phyloP scores from a whole-genome alignment of 2,329 filamentous ascomycete species.

The Pseudodiploospora longispora region DNA sequence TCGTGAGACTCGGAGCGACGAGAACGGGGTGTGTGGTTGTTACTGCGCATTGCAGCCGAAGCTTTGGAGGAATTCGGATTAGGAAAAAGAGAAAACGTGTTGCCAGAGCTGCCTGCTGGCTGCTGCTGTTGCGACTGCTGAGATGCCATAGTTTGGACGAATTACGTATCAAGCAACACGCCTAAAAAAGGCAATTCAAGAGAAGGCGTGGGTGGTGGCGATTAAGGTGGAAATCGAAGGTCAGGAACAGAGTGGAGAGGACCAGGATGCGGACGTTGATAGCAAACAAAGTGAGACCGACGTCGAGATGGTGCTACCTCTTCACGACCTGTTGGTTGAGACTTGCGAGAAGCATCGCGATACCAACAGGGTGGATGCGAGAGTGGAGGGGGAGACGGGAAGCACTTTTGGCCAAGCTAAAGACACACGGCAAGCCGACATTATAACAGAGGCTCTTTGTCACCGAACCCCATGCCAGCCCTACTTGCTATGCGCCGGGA shows the following conservation, averaged over 20 bases:
- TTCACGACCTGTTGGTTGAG: slow-evolving; percentile 16
- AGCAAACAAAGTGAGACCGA: slow-evolving; percentile 7
- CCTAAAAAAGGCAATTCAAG: neutral
- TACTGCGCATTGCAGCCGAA: slow-evolving; percentile 17
- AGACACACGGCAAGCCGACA: too few relatives aligned
- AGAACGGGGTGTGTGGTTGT: slow-evolving; percentile 31
- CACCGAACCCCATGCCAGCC: too few relatives aligned
- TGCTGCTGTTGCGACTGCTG: slow-evolving; percentile 9
- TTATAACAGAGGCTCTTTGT: too few relatives aligned
- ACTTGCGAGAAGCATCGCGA: slow-evolving; percentile 3
- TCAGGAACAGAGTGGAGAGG: neutral
- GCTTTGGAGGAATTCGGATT: slow-evolving; percentile 34
- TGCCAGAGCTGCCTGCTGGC: slow-evolving; percentile 32
- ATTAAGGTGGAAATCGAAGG: too few relatives aligned
- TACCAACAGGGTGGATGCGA: slow-evolving; percentile 7
- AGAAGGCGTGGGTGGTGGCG: too few relatives aligned
- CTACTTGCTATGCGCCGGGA: too few relatives aligned
- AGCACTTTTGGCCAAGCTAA: too few relatives aligned
- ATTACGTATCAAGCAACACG: slow-evolving; percentile 1
- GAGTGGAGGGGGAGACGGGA: neutral
- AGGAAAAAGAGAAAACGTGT: slow-evolving; percentile 47
- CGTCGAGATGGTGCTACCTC: slow-evolving; percentile 14
- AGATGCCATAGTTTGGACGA: slow-evolving; percentile 27
- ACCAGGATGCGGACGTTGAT: slow-evolving; percentile 4
- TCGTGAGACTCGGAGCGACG: slow-evolving; percentile 30